Conservation (phyloP, 768 basidiomycete species). For the Coprinopsis strossmayeri region DNA sequence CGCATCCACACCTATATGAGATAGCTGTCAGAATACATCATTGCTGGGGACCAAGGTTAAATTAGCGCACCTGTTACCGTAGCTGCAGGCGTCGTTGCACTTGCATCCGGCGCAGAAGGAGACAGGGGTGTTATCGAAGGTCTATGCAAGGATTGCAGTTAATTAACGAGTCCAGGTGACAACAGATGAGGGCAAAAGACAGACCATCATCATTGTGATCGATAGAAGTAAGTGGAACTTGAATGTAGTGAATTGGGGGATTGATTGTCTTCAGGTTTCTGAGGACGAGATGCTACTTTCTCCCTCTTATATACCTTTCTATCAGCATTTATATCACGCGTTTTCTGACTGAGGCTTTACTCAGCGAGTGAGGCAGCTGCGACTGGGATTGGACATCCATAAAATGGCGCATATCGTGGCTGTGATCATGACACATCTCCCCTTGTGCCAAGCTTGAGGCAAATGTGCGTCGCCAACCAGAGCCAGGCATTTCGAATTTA, state of each 20-base stretch:
- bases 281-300: no score
- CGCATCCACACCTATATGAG: background rate
- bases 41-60: background rate
- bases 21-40: background rate
- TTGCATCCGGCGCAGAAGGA: background rate
- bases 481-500: background rate
- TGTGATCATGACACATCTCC: background rate
- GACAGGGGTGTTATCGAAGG: background rate
- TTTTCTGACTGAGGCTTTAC: background rate
- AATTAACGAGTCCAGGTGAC: background rate
- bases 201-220: background rate
- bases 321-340: background rate
- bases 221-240: no score
- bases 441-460: slow-evolving; percentile 1
- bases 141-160: background rate
- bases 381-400: background rate
- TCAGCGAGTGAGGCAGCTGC: background rate
- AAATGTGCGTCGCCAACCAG: slow-evolving; percentile 6
- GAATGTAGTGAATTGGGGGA: no score
- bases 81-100: background rate
- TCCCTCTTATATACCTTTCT: background rate
- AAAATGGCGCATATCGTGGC: slow-evolving; percentile 2
- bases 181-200: background rate
- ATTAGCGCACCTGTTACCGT: background rate
- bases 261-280: no score